phyloP scores from a whole-genome alignment of 2,329 filamentous ascomycete species.

The Westerdykella ornata region DNA sequence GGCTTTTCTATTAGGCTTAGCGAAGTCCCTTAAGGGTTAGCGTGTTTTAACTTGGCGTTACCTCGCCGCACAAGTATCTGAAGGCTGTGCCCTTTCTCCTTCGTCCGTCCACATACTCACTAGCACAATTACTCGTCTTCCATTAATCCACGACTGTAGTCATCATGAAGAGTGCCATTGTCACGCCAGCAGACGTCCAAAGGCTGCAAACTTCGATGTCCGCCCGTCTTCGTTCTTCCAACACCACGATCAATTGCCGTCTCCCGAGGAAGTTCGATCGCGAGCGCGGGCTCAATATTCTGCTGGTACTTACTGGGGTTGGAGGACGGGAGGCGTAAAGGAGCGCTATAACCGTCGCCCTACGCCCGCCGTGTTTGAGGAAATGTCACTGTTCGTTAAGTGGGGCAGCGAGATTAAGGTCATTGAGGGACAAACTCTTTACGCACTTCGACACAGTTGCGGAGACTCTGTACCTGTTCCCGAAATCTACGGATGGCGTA shows the following conservation, averaged over 20 bases:
- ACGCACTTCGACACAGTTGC: conserved; percentile 17
- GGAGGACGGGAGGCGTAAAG: conserved; percentile 5
- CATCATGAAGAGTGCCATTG: too few relatives aligned
- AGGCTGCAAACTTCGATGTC: conserved; percentile 7
- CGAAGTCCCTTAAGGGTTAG: too few relatives aligned
- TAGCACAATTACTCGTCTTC: too few relatives aligned
- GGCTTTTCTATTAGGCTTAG: too few relatives aligned
- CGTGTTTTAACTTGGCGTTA: too few relatives aligned
- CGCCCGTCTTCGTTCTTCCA: conserved; percentile 11
- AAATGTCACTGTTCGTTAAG: conserved; percentile 32
- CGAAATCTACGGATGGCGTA: conserved; percentile 35
- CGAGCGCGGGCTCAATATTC: conserved; percentile 9
- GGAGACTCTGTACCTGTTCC: conserved; percentile 28
- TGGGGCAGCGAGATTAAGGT: conserved; percentile 21
- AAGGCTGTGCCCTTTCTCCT: too few relatives aligned
- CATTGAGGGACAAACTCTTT: conserved; percentile 30
- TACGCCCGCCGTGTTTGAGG: conserved; percentile 22
- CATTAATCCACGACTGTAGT: too few relatives aligned
- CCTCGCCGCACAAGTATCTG: too few relatives aligned
- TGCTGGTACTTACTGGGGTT: conserved; percentile 8
- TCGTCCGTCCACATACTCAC: too few relatives aligned
- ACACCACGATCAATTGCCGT: conserved; percentile 7
- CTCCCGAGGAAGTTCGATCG: conserved; percentile 10
- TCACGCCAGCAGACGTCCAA: conserved; percentile 1
- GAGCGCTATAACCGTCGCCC: conserved; percentile 7